Base-by-base conservation (phyloP, 1,284 basidiomycete genomes). In the Trichosporon ovoides region DNA sequence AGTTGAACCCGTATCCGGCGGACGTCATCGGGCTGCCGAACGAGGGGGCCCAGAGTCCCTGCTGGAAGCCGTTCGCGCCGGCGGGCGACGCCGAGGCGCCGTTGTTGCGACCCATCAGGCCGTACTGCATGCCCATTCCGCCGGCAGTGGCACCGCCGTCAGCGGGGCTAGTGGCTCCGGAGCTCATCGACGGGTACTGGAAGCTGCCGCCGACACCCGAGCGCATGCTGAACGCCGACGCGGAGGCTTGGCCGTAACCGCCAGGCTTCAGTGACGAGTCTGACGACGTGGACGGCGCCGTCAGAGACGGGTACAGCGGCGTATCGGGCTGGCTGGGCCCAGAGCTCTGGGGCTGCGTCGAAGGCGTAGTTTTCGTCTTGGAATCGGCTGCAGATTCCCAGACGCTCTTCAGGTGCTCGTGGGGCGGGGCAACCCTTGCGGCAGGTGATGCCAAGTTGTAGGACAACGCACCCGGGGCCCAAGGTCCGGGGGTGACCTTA, bases 261-360 rank as follows among this genome's bases (percentile, higher is more conserved):
- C 11, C 12, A 19, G n/a, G 46, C 48, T 53, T 53, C 24, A 38
- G 20, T 3, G 52, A 38, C 31, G 38, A 38, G 20, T 50, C 55
- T 16, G 28, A 38, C 7, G 38, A 37, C 63, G 49, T 9, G 65
- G 60, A 16, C 58, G 73, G 72, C 3, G 70, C 67, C 33, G 70
- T 74, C 22, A 76, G 63, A 0, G 72, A 68, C 1, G 74, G 70
- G 58, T 76, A 76, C 57, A 71, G 56, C 13, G 72, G 72, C 2
- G 68, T 67, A 11, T 66, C 57, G 28, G 57, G 56, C 38, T 68
- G 59, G 49, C 59, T 59, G 3, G 55, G 62, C 2, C 24, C 61
- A 16, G 55, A 57, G 3, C 28, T 54, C 51, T 43, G 57, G 1
- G 40, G 20, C 7, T 56, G 40, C 9, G 58, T 50, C 5, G 59